These are phyloP conservation scores for Lunularia cruciata DNA, from an alignment of 225 moss, liverwort and hornwort genomes.

Conservation along the genomic window DNA sequence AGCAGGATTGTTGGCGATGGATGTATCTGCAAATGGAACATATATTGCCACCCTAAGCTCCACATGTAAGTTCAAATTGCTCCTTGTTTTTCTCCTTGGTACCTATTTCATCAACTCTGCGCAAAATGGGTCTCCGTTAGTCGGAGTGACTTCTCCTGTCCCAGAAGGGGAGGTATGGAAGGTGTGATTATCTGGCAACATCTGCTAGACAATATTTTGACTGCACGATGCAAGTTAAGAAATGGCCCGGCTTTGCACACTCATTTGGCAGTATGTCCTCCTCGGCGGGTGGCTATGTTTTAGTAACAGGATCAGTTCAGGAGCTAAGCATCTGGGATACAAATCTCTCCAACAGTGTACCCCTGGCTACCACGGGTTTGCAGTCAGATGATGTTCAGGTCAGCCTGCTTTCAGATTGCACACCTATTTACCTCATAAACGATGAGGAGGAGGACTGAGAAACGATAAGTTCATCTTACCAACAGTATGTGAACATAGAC, in stretches of 20 bases:
- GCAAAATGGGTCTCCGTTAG: neutral
- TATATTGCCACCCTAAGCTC: conserved; percentile 46
- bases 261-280: neutral
- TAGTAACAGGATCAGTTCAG: conserved; percentile 46
- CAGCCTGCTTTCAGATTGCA: too few species aligned
- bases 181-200: too few species aligned
- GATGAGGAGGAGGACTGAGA: too few species aligned
- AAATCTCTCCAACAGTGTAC: conserved; percentile 30
- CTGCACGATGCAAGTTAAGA: too few species aligned
- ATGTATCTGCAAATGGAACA: conserved; percentile 37
- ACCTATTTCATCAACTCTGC: neutral
- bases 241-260: neutral
- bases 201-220: neutral
- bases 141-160: too few species aligned
- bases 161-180: too few species aligned
- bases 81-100: neutral
- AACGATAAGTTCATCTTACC: too few species aligned
- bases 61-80: conserved; percentile 25
- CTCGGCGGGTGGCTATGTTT: neutral
- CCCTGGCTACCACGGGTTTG: conserved; percentile 35
- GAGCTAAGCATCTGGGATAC: conserved; percentile 62
- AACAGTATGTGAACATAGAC: neutral
- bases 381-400: conserved; percentile 56
- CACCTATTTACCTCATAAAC: too few species aligned
- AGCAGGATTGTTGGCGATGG: conserved; percentile 45